phyloP scores from a whole-genome alignment of 805 yeast species.

The Cyberlindnera mycetangii region DNA sequence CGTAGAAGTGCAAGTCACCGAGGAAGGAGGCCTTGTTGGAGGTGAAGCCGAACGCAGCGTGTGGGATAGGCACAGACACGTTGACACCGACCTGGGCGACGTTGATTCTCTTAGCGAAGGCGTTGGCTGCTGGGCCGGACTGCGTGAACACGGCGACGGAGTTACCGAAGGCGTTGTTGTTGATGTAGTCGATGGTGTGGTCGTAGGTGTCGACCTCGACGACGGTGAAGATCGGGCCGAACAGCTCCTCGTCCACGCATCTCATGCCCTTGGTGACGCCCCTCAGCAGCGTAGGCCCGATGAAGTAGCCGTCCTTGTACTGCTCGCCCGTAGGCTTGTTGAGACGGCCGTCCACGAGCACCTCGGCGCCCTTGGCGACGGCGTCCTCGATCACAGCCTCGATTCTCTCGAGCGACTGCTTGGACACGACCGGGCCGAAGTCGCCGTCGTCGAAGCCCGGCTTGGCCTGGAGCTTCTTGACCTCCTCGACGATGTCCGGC shows the following conservation, averaged over 20 bases:
- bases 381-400: constrained; percentile 55
- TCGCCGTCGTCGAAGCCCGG: constrained; percentile 67
- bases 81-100: constrained; percentile 78
- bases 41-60: constrained; percentile 80
- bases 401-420: constrained; percentile 51
- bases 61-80: constrained; percentile 77
- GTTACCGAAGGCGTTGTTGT: constrained; percentile 60
- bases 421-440: constrained; percentile 72
- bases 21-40: constrained; percentile 75
- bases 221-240: constrained; percentile 71
- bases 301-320: constrained; percentile 63
- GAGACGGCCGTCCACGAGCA: constrained; percentile 61
- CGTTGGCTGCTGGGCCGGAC: constrained; percentile 66
- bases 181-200: constrained; percentile 63
- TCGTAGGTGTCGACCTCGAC: constrained; percentile 62
- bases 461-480: constrained; percentile 53
- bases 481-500: constrained; percentile 54
- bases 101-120: constrained; percentile 62
- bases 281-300: constrained; percentile 66
- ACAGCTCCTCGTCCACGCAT: constrained; percentile 71
- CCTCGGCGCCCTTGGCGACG: constrained; percentile 58
- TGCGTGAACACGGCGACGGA: constrained; percentile 70
- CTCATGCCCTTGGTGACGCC: constrained; percentile 65
- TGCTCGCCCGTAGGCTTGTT: constrained; percentile 28
- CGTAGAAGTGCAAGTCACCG: constrained; percentile 80